phyloP scores from a whole-genome alignment of 2,329 filamentous ascomycete genomes.

The Pestalotiopsis fici region DNA sequence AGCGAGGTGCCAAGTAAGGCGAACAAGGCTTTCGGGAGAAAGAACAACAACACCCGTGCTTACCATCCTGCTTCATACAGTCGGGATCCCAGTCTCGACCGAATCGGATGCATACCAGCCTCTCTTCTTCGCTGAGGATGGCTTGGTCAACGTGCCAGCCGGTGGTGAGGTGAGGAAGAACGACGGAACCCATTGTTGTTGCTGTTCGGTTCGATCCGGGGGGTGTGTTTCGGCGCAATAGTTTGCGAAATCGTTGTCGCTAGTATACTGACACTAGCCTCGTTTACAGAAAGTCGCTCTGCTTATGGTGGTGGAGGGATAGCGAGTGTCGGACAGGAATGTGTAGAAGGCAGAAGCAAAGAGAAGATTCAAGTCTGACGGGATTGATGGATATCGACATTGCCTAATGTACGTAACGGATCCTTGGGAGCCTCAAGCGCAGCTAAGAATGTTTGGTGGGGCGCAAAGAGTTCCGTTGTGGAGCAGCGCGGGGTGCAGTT shows the following conservation, averaged over 20 bases:
- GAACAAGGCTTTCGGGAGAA: no score
- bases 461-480: not conserved
- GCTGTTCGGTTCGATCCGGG: not conserved
- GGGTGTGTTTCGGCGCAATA: not conserved
- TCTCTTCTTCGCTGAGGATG: constrained; percentile 85
- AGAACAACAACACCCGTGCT: no score
- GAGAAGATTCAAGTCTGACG: no score
- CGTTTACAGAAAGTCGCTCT: no score
- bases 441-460: not conserved
- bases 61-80: constrained; percentile 71
- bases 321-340: no score
- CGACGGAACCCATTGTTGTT: constrained; percentile 71
- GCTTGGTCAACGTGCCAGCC: constrained; percentile 99
- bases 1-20: no score
- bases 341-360: no score
- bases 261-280: not conserved
- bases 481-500: not conserved
- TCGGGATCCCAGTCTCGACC: constrained; percentile 84
- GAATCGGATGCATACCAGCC: constrained; percentile 91
- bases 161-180: constrained; percentile 85
- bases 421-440: not conserved
- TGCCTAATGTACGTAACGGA: not conserved
- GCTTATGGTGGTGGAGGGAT: no score
- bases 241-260: not conserved
- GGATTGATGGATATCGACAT: not conserved